These are phyloP conservation scores for Globisporangium recalcitrans DNA, from an alignment of 352 stramenopile genomes.

Conservation along the genomic window DNA sequence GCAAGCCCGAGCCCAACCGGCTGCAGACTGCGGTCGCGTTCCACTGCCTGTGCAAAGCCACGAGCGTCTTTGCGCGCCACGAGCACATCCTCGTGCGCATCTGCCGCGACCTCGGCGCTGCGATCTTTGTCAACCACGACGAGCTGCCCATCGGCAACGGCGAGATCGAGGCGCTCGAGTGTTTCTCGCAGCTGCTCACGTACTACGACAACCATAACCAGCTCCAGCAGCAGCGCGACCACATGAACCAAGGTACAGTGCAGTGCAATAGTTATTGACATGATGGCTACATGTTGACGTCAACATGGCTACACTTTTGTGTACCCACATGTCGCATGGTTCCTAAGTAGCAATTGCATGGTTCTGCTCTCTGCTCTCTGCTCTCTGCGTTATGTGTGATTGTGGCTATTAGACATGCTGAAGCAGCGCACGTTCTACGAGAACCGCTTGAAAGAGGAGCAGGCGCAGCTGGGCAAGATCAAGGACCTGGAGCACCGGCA, in stretches of 20 bases:
- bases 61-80: conserved; percentile 52
- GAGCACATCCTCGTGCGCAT: conserved; percentile 53
- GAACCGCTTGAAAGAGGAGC: conserved; percentile 31
- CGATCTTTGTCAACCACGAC: conserved; percentile 53
- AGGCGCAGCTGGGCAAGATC: conserved; percentile 28
- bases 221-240: conserved; percentile 40
- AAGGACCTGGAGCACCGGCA: conserved; percentile 46
- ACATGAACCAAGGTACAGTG: conserved; percentile 38
- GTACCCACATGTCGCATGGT: not conserved
- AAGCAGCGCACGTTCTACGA: conserved; percentile 28
- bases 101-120: conserved; percentile 47
- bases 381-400: not conserved
- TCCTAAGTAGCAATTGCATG: not conserved
- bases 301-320: not conserved
- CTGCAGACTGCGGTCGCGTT: conserved; percentile 71
- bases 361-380: not conserved
- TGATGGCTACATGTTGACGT: not conserved
- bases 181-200: conserved; percentile 48
- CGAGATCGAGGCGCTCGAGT: conserved; percentile 55
- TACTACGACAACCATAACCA: conserved; percentile 55
- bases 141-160: conserved; percentile 21
- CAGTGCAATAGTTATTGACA: no score
- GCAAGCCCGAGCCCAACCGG: conserved; percentile 59
- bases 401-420: conserved; percentile 28
- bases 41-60: conserved; percentile 65